These are phyloP conservation scores for Starmerella scarabaei DNA, from an alignment of 805 yeast genomes.

Conservation along the genomic window DNA sequence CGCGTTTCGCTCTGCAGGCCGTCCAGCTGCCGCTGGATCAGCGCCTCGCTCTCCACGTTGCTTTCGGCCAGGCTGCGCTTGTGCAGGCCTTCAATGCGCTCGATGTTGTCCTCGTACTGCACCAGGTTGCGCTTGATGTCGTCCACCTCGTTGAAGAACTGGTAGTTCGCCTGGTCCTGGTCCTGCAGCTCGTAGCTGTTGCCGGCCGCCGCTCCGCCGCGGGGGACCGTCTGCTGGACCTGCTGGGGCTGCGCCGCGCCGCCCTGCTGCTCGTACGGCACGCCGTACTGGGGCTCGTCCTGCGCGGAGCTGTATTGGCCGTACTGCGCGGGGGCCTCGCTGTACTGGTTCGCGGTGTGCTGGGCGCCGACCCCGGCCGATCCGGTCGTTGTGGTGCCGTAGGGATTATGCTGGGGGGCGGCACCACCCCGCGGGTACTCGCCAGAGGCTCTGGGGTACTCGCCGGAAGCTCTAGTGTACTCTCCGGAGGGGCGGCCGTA, in stretches of 20 bases:
- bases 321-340: neutral
- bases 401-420: too few species aligned
- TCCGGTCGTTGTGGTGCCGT: too few species aligned
- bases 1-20: conserved; percentile 64
- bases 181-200: conserved; percentile 19
- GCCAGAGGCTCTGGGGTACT: neutral
- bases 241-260: neutral
- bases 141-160: conserved; percentile 57
- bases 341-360: too few species aligned
- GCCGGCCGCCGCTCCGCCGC: neutral
- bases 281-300: neutral
- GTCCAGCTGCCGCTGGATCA: conserved; percentile 64
- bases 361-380: too few species aligned
- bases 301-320: neutral
- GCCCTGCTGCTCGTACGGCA: neutral
- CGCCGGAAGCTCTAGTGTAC: neutral
- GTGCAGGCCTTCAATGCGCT: conserved; percentile 58
- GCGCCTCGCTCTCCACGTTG: conserved; percentile 54
- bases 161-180: conserved; percentile 33
- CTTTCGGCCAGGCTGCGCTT: conserved; percentile 58
- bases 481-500: neutral
- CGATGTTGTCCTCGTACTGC: conserved; percentile 56
- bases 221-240: neutral
- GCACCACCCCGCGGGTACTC: neutral
- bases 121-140: conserved; percentile 55